phyloP scores from a whole-genome alignment of 2,329 filamentous ascomycete genomes.

The Aspergillus brunneoviolaceus region DNA sequence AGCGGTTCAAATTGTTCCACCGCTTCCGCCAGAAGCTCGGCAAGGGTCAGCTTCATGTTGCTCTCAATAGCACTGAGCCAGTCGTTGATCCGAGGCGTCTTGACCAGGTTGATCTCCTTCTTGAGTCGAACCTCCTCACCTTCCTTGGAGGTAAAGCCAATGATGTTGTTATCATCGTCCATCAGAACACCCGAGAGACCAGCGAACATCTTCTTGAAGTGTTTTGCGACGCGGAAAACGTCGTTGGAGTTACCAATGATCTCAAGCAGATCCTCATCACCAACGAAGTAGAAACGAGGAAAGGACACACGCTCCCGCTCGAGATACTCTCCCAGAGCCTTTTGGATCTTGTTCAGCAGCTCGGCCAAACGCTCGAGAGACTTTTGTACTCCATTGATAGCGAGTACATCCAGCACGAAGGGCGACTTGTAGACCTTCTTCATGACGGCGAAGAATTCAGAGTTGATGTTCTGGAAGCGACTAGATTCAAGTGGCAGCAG shows the following conservation, averaged over 20 bases:
- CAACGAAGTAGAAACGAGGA: constrained; percentile 98
- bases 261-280: constrained; percentile 95
- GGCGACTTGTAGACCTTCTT: constrained; percentile 98
- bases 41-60: constrained; percentile 92
- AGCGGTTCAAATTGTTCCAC: constrained; percentile 78
- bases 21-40: constrained; percentile 84
- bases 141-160: constrained; percentile 92
- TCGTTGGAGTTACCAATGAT: constrained; percentile 99
- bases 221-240: constrained; percentile 91
- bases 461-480: constrained; percentile 98
- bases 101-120: constrained; percentile 86
- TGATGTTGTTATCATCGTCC: constrained; percentile 86
- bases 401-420: constrained; percentile 91
- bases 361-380: constrained; percentile 95
- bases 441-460: constrained; percentile 98
- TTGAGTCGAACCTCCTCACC: constrained; percentile 84
- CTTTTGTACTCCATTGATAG: constrained; percentile 93
- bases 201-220: constrained; percentile 99
- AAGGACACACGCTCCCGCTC: constrained; percentile 97
- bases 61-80: constrained; percentile 92
- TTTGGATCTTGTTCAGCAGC: constrained; percentile 97
- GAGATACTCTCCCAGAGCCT: constrained; percentile 95
- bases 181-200: constrained; percentile 87
- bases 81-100: constrained; percentile 96
- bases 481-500: constrained; percentile 93